phyloP scores from a whole-genome alignment of 179 eudicot species.

The Heliamphora pulchella region DNA sequence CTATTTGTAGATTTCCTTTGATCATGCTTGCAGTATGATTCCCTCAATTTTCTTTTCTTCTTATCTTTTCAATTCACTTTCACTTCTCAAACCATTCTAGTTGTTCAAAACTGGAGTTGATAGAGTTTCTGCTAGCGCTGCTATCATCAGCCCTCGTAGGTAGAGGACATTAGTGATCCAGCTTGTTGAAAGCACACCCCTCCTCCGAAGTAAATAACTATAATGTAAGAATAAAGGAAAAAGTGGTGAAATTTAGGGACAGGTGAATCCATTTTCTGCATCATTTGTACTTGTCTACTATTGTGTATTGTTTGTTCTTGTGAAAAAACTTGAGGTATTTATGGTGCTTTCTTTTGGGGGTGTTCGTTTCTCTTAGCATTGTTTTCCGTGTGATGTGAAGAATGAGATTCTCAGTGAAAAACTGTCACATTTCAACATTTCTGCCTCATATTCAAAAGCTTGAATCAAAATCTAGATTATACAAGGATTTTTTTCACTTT shows the following conservation, averaged over 20 bases:
- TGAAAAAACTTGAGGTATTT: neutral
- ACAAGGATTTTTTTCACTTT: neutral
- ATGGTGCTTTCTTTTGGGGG: neutral
- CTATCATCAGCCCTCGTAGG: neutral
- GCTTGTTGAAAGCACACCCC: neutral
- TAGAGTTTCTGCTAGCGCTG: conserved; percentile 3
- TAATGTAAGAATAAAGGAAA: no score
- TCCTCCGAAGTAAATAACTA: no score
- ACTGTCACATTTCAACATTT: conserved; percentile 3
- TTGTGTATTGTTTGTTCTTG: neutral
- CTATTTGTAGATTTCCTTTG: conserved; percentile 7
- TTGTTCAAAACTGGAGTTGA: neutral
- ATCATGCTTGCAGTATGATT: conserved; percentile 3
- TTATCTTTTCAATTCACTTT: neutral
- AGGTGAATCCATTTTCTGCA: neutral
- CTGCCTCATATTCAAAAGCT: neutral
- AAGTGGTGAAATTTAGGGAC: neutral
- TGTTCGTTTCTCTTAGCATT: neutral
- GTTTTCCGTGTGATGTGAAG: neutral
- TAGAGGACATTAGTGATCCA: neutral
- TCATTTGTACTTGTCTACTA: neutral
- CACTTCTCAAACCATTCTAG: conserved; percentile 4
- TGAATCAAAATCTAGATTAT: neutral
- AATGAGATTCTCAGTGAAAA: neutral
- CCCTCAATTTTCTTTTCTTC: neutral